A percentile compares a stretch with the other conserved stretches of the same genome.
phyloP scores from a whole-genome alignment of 1,284 basidiomycete species.

The Cutaneotrichosporon dermatis region DNA sequence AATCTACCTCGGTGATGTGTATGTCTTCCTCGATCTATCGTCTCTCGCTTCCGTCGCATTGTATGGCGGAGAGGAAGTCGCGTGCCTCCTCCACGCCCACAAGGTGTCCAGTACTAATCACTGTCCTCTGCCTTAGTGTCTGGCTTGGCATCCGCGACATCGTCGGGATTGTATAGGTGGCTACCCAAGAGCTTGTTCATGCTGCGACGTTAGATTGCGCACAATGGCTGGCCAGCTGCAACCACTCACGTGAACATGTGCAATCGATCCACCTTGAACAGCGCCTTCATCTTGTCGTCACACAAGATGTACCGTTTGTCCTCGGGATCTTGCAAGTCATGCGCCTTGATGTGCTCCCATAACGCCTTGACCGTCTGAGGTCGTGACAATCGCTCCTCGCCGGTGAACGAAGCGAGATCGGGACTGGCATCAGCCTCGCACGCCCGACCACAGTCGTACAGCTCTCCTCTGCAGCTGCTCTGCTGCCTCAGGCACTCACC shows the following conservation, averaged over 20 bases:
- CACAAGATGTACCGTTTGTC: conserved; percentile 54
- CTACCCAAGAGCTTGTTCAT: conserved; percentile 47
- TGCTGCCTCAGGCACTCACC: conserved; percentile 24
- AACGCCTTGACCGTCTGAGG: conserved; percentile 54
- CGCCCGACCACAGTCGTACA: too few relatives aligned
- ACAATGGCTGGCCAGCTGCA: too few relatives aligned
- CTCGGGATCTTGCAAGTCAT: conserved; percentile 52
- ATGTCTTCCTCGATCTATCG: too few relatives aligned
- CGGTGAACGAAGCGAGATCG: conserved; percentile 34
- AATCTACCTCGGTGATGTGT: too few relatives aligned
- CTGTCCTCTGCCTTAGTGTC: conserved; percentile 7
- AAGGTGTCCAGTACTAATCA: neutral
- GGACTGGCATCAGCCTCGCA: conserved; percentile 24
- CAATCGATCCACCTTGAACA: conserved; percentile 51
- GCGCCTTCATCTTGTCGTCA: conserved; percentile 48
- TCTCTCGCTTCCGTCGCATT: too few relatives aligned
- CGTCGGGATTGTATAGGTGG: conserved; percentile 41
- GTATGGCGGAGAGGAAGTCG: too few relatives aligned
- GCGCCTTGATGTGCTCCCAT: conserved; percentile 55
- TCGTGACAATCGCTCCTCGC: conserved; percentile 44
- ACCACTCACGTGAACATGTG: conserved; percentile 50
- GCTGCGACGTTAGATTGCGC: conserved; percentile 15
- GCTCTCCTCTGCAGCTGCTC: neutral
- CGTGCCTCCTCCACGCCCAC: neutral
- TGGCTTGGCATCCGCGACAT: conserved; percentile 22